These are phyloP conservation scores for Simplicillium sp. DNA, from an alignment of 2,329 filamentous ascomycete species.

Conservation along the genomic window DNA sequence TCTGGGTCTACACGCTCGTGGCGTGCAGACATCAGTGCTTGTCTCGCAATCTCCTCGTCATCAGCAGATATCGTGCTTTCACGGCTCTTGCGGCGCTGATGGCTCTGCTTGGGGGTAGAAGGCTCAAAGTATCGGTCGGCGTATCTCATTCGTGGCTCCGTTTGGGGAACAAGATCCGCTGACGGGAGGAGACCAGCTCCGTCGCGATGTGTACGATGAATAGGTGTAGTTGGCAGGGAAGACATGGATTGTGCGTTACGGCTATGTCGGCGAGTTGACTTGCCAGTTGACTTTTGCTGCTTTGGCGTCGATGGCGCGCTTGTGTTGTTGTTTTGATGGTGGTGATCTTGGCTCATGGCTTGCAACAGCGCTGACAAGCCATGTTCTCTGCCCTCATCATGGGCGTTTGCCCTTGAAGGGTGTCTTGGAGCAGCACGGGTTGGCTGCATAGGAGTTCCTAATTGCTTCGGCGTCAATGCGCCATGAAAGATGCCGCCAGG, in stretches of 20 bases:
- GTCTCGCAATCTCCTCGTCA: conserved; percentile 47
- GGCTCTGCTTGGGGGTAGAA: conserved; percentile 32
- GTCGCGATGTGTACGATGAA: conserved; percentile 37
- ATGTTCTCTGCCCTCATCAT: conserved; percentile 38
- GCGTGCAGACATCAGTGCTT: conserved; percentile 26
- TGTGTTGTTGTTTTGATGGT: conserved; percentile 32
- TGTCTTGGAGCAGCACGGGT: conserved; percentile 39
- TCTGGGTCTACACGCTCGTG: conserved; percentile 13
- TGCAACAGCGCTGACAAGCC: conserved; percentile 74
- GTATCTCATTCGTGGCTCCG: conserved; percentile 42
- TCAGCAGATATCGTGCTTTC: conserved; percentile 78
- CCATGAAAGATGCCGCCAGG: conserved; percentile 60
- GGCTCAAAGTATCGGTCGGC: conserved; percentile 28
- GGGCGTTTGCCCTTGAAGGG: conserved; percentile 35
- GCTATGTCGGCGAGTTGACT: conserved; percentile 52
- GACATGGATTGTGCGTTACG: conserved; percentile 77
- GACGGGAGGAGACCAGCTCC: conserved; percentile 50
- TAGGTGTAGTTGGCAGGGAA: conserved; percentile 71
- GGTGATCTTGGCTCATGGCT: conserved; percentile 62
- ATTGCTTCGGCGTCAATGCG: conserved; percentile 45
- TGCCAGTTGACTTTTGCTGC: conserved; percentile 24
- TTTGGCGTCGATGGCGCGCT: conserved; percentile 64
- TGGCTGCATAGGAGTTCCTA: conserved; percentile 34
- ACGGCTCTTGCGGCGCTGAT: conserved; percentile 56
- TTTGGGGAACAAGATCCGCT: conserved; percentile 51